Evolutionary conservation across 805 yeast genomes (phyloP).

Genomic region (Hanseniaspora lachancei): DNA sequence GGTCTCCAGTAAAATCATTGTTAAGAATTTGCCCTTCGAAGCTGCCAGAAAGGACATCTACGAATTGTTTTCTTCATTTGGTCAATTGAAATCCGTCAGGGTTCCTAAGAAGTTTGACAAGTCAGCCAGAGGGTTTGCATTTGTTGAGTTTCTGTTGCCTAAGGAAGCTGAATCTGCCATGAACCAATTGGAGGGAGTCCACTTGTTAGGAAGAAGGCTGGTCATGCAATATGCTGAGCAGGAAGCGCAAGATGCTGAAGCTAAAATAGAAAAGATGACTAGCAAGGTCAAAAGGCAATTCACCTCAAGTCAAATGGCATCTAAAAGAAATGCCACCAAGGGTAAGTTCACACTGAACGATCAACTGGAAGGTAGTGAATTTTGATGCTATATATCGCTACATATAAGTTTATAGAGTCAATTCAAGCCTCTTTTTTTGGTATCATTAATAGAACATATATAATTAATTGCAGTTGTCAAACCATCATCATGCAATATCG

Average conservation of each 20-base stretch:
- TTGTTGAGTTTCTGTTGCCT: slow-evolving; percentile 76
- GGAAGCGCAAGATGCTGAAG: slow-evolving; percentile 74
- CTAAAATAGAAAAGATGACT: slow-evolving; percentile 82
- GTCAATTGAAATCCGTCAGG: slow-evolving; percentile 85
- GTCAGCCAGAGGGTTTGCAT: slow-evolving; percentile 93
- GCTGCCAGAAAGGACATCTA: slow-evolving; percentile 86
- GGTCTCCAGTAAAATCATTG: slow-evolving; percentile 62
- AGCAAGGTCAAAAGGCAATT: slow-evolving; percentile 71
- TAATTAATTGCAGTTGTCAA: neutral
- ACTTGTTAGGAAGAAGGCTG: slow-evolving; percentile 85
- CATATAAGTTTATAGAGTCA: neutral
- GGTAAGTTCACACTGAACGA: slow-evolving; percentile 46
- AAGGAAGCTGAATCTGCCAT: slow-evolving; percentile 91
- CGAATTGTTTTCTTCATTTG: slow-evolving; percentile 86
- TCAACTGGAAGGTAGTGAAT: slow-evolving; percentile 21
- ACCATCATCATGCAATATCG: slow-evolving; percentile 35
- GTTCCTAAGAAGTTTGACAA: slow-evolving; percentile 94
- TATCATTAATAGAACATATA: too few species aligned
- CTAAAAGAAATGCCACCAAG: slow-evolving; percentile 55
- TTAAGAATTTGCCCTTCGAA: slow-evolving; percentile 95
- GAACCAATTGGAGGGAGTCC: slow-evolving; percentile 89
- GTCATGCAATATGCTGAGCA: slow-evolving; percentile 86
- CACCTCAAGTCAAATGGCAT: slow-evolving; percentile 60
- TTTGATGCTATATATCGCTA: slow-evolving; percentile 11
- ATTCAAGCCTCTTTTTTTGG: too few species aligned